phyloP scores from a whole-genome alignment of 768 basidiomycete genomes.

The Pulveroboletus sp. region DNA sequence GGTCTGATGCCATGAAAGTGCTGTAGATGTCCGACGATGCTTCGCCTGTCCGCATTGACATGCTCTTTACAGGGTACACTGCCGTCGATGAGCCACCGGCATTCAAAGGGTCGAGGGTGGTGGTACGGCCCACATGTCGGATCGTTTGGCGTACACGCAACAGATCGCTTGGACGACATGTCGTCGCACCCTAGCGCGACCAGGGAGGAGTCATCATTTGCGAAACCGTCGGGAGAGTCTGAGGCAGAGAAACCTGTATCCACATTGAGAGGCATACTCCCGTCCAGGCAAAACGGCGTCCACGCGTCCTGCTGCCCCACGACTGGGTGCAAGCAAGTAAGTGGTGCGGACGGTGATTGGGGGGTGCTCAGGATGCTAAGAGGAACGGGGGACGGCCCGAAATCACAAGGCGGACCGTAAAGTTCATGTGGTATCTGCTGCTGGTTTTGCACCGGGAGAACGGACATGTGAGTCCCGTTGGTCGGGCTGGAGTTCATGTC shows the following conservation, averaged over 20 bases:
- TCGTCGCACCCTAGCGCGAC: background rate
- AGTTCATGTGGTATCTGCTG: background rate
- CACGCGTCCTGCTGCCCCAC: background rate
- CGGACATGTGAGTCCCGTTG: background rate
- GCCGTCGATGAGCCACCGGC: constrained; percentile 12
- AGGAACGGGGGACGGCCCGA: background rate
- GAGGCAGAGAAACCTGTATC: background rate
- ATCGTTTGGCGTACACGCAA: background rate
- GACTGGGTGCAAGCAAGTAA: background rate
- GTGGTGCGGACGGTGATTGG: background rate
- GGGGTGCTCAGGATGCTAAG: background rate
- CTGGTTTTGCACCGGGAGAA: background rate
- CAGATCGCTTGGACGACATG: background rate
- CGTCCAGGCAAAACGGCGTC: background rate
- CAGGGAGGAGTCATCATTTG: background rate
- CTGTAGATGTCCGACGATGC: constrained; percentile 17
- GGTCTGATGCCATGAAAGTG: constrained; percentile 6
- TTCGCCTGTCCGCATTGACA: constrained; percentile 12
- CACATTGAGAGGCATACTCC: background rate
- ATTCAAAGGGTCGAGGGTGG: background rate
- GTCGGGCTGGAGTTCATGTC: background rate
- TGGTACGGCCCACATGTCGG: background rate
- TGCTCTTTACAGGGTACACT: background rate
- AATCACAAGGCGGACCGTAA: background rate
- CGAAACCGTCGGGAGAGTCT: background rate